Base-by-base conservation (phyloP, 2,329 filamentous ascomycete genomes). In the Peltaster fructicola region DNA sequence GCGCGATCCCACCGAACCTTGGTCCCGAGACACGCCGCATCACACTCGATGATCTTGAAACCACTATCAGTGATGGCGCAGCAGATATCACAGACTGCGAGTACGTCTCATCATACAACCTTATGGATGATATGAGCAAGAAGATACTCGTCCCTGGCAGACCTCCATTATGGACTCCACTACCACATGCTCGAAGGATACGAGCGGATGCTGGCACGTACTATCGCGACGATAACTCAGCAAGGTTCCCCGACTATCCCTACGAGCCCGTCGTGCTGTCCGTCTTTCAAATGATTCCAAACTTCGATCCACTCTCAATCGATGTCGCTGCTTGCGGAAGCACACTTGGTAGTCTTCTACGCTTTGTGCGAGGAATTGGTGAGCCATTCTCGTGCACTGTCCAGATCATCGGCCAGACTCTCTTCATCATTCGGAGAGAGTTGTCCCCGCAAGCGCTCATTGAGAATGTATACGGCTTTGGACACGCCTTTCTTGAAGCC, bases 401-500 rank as follows among this genome's bases (percentile, higher is more conserved):
- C 4, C 61, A 76, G 31, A 42, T 53, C 0, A 45, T 75, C 2
- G 59, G 57, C 2, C 51, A 58, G 2, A 69, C 66, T 0, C 56
- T 74, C 0, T 73, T 78, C 45, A 59, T 80, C 23, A 44, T 72
- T 8, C 64, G 73, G 1, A 56, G 64, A 11, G 70, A 74, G 36
- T 68, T 65, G 20, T 59, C 62, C 0, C 68, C 71, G 0, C 61
- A 44, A 1, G 66, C 73, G 35, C 40, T 55, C 0, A 68, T 78
- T 5, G 35, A 48, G 0, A 54, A 54, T n/a, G 48, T 78, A 0
- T 36, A 37, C 9, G 74, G 73, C 0, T 76, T n/a, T n/a, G 72
- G 73, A 0, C 71, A 78, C 35, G 59, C 65, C 0, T 79, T 80
- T 34, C 68, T 68, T 0, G 68, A 76, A 23, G 55, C 56, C 1